Conservation (phyloP, 768 basidiomycete species). For the Boletellus ananas region DNA sequence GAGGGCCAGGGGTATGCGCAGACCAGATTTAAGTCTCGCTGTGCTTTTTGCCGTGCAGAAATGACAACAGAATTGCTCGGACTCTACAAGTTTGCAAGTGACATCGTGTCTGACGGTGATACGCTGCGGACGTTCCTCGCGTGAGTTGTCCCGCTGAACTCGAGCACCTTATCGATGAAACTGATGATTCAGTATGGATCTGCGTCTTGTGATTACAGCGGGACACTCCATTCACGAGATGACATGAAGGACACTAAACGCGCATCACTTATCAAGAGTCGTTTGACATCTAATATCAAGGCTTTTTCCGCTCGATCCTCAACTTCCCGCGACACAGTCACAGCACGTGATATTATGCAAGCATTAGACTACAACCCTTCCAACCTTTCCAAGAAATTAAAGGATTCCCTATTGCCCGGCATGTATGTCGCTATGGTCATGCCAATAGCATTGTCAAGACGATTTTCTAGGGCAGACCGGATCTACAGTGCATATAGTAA, state of each 20-base stretch:
- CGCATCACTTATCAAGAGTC: constrained; percentile 23
- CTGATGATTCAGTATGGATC: neutral
- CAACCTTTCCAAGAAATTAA: constrained; percentile 2
- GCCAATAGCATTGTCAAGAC: neutral
- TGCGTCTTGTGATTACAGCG: constrained; percentile 17
- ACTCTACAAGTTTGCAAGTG: constrained; percentile 36
- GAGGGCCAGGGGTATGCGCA: constrained; percentile 47
- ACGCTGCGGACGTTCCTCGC: constrained; percentile 25
- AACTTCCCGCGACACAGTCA: neutral
- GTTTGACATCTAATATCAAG: neutral
- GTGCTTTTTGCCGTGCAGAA: constrained; percentile 31
- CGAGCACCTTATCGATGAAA: neutral
- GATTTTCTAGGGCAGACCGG: constrained; percentile 27
- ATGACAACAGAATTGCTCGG: constrained; percentile 42
- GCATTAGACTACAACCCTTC: constrained; percentile 7
- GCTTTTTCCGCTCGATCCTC: neutral
- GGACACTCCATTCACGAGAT: constrained; percentile 31
- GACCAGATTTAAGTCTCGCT: constrained; percentile 33
- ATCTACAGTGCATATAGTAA: constrained; percentile 47
- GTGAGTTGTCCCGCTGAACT: constrained; percentile 14
- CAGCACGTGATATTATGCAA: constrained; percentile 3
- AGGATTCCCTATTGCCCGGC: constrained; percentile 4
- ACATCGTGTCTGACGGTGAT: constrained; percentile 23
- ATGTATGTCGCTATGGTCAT: constrained; percentile 15
- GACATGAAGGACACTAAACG: constrained; percentile 15